Percentiles rank a stretch among this genome's conserved stretches.
These are phyloP conservation scores for Biscogniauxia marginata DNA, from an alignment of 2,329 filamentous ascomycete species.

Conservation along the genomic window DNA sequence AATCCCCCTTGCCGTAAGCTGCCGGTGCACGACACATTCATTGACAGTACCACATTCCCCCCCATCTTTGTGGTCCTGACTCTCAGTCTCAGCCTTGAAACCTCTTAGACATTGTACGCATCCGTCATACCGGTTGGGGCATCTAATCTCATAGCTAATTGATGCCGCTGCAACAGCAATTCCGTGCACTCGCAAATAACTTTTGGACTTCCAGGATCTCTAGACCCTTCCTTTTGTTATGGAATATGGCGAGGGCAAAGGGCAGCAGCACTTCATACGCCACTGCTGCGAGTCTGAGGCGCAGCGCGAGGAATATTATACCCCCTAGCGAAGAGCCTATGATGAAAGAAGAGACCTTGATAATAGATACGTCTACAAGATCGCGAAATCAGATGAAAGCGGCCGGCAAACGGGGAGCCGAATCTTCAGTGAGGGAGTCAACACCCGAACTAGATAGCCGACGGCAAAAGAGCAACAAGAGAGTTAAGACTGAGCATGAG, in stretches of 20 bases:
- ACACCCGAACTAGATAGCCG: not conserved
- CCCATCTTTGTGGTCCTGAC: too few species aligned
- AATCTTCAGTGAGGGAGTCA: not conserved
- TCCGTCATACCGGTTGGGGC: not conserved
- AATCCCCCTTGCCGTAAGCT: not conserved
- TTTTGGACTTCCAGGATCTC: not conserved
- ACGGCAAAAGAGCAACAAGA: slow-evolving; percentile 4
- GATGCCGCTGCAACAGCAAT: not conserved
- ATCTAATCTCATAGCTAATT: not conserved
- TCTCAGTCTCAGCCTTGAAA: not conserved
- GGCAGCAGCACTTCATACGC: not conserved
- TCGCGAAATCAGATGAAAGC: not conserved
- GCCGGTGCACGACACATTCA: not conserved
- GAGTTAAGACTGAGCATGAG: slow-evolving; percentile 1
- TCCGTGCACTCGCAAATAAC: too few species aligned
- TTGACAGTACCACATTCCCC: not conserved
- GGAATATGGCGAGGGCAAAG: not conserved
- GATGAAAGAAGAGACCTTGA: not conserved
- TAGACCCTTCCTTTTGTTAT: not conserved
- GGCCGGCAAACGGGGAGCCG: not conserved
- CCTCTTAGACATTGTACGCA: not conserved
- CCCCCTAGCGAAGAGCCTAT: not conserved
- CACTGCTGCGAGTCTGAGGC: slow-evolving; percentile 11
- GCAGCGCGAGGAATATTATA: slow-evolving; percentile 18
- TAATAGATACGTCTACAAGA: not conserved